Evolutionary conservation across 768 basidiomycete genomes (phyloP).

Genomic region (Naganishia randhawae): DNA sequence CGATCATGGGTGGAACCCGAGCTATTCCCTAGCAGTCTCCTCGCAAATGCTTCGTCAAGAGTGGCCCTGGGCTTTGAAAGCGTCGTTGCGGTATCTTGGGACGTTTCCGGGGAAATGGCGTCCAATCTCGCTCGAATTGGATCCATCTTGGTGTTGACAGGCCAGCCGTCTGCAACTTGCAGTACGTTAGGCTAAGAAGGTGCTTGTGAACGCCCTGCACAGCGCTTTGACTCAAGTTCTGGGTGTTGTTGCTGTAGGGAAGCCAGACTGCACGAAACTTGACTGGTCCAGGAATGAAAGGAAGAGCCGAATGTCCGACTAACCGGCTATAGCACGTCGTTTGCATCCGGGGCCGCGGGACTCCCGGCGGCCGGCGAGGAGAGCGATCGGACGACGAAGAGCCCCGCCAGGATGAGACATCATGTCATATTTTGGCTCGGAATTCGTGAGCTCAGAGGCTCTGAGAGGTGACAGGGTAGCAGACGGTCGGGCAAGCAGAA

Average conservation of each 20-base stretch:
- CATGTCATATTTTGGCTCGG: background rate
- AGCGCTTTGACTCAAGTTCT: too few relatives aligned
- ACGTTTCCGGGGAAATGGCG: background rate
- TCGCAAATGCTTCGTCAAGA: background rate
- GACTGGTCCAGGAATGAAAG: background rate
- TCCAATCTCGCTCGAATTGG: conserved; percentile 5
- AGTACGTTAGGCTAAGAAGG: background rate
- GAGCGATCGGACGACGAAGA: background rate
- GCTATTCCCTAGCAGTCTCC: background rate
- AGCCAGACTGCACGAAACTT: background rate
- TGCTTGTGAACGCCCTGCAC: too few relatives aligned
- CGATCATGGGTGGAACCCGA: background rate
- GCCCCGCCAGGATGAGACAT: conserved; percentile 11
- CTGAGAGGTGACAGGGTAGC: too few relatives aligned
- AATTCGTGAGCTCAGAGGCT: too few relatives aligned
- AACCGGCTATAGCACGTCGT: conserved; percentile 4
- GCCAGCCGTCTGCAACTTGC: background rate
- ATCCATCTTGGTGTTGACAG: background rate
- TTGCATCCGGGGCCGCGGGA: background rate
- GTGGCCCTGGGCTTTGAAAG: background rate
- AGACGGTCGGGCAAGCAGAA: too few relatives aligned
- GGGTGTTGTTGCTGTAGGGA: too few relatives aligned
- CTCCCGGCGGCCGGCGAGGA: background rate
- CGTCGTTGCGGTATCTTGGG: background rate
- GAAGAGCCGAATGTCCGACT: conserved; percentile 1